Base-by-base conservation (phyloP, 148 eudicot genomes). In the Chenopodium album region DNA sequence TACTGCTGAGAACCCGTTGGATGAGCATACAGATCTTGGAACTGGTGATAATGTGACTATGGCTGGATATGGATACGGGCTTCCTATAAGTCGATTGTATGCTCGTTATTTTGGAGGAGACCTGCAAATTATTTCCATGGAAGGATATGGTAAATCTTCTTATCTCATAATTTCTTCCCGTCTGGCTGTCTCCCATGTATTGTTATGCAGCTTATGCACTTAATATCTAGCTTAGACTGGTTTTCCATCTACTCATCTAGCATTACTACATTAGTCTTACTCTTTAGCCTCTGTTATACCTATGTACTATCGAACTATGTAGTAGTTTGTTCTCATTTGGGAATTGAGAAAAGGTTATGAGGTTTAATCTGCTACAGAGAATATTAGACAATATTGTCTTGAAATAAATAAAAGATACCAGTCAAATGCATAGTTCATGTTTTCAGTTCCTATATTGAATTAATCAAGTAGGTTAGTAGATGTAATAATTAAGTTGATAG, bases 31-130 rank as follows among this genome's bases (percentile, higher is more conserved):
- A 7, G 94, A 89, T 79, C 87, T 89, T 80, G 95, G 86, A 79
- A 88, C 89, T 44, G 87, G 88, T 77, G 88, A 88, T 34, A 76
- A 82, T 79, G 89, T 90, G 71, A 89, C 97, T 37, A 92, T 96
- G 98, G 99, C 99, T 81, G 99, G 99, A 79, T 96, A 91, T 79
- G 99, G 99, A 3, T 94, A 86, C 85, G 98, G 99, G 64, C 91
- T 96, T 88, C 97, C 99, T 20, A 92, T 96, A 75, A 92, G 98
- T 80, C 94, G 98, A 75, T 88, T 96, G 50, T 96, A 96, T 83
- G 99, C 99, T 4, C 89, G 92, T 71, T 96, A 94, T 83, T 96
- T 96, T 84, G 99, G 99, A 63, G 99, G 99, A 76, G 98, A 94
- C 85, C 88, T 96, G 71, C 98, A 96, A 80, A 90, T 96, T 76